Conservation (phyloP, 2,329 filamentous ascomycete genomes). For the Ascocoryne sarcoides region DNA sequence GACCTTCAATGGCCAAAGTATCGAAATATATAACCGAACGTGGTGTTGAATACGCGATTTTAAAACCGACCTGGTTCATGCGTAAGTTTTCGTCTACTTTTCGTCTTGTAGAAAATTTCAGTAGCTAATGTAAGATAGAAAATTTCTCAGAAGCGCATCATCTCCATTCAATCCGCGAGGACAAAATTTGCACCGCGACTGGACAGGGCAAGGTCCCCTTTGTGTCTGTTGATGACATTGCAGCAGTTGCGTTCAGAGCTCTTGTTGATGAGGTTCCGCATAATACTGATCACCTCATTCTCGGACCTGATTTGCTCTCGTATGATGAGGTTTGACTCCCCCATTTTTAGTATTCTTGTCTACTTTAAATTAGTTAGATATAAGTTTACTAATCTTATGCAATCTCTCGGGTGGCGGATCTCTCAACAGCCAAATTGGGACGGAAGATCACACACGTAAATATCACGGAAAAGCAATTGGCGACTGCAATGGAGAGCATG, state of each 20-base stretch:
- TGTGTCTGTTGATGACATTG: conserved; percentile 39
- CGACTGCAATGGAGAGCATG: conserved; percentile 7
- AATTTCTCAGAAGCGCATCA: conserved; percentile 34
- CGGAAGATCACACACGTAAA: conserved; percentile 14
- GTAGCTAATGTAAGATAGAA: conserved; percentile 27
- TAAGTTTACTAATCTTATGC: neutral
- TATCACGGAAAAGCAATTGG: conserved; percentile 12
- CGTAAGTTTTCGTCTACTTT: conserved; percentile 23
- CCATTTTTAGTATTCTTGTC: neutral
- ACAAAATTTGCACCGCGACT: conserved; percentile 36
- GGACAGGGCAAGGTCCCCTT: conserved; percentile 38
- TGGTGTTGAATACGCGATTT: conserved; percentile 34
- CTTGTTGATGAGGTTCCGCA: conserved; percentile 32
- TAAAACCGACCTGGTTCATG: conserved; percentile 42
- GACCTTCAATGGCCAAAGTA: conserved; percentile 30
- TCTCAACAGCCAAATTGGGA: conserved; percentile 12
- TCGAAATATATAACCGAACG: conserved; percentile 33
- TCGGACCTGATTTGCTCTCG: conserved; percentile 28
- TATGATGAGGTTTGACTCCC: conserved; percentile 25
- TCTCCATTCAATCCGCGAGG: conserved; percentile 28
- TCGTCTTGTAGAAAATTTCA: neutral
- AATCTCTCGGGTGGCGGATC: conserved; percentile 9
- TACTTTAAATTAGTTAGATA: too few species aligned
- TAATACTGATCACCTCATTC: conserved; percentile 33
- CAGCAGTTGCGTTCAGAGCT: conserved; percentile 34